Evolutionary conservation across 2,329 filamentous ascomycete genomes (phyloP), one percentile per base, ranked within the genome.

Genomic region (Aspergillus fumigatus): DNA sequence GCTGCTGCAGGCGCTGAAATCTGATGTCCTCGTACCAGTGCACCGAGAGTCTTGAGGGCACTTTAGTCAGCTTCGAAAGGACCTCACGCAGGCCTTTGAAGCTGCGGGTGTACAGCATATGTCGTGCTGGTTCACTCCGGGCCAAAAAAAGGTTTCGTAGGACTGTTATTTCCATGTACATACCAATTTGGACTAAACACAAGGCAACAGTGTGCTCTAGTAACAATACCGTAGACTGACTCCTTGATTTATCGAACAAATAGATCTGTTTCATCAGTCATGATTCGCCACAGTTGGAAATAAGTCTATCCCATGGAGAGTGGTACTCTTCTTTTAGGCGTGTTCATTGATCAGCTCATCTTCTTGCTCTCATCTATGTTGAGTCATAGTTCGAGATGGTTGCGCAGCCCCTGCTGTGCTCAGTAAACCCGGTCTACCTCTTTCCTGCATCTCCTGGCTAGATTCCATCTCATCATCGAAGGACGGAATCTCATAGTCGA

Each of bases 41-140:
- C 78, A 81, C 56, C 81, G 70, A 53, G 77, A 81, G 50, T 69
- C 68, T 1, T 82, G 78, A 78, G 62, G 60, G 0, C 78, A 80
- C 59, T 80, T 79, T 52, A 71, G 70, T 1, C 69, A 80, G 59
- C 61, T 64, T 38, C 65, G 67, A 3, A 58, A 66, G 3, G 67
- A 68, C 11, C 56, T 79, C 19, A 43, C 29, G 0, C 45, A 63
- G 48, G 69, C 58, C 4, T 73, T 80, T 21, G 61, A 67, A 51
- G 62, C 64, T 17, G 73, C 73, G 32, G 74, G 73, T 0, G 58
- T 79, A 5, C 47, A 25, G 7, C 68, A 75, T 3, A 67, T 72
- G 40, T 65, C 77, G 0, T 51, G 59, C 25, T 78, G 73, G 75
- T 58, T 77, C 25, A 56, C 59, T n/a, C 67, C 63, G 0, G 72